Base-by-base conservation (phyloP, 768 basidiomycete genomes). In the Pleurotus djamor region DNA sequence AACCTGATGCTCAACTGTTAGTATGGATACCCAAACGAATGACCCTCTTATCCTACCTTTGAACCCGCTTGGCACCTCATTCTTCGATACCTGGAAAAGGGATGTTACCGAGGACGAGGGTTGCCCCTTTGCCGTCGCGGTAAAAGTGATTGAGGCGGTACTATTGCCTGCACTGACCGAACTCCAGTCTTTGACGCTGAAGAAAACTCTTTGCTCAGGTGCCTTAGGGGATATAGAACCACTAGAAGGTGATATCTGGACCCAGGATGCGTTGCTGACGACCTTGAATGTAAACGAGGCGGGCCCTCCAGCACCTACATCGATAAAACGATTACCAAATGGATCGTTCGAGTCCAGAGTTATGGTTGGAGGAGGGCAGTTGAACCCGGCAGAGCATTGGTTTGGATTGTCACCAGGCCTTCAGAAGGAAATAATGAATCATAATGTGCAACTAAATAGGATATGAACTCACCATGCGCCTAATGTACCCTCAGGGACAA, bases 371-470 rank as follows among this genome's bases (percentile, higher is more conserved):
- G 74, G 70, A 0, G 75, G 75, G 65, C 83, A 84, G 66, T 69
- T 77, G 73, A 82, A 84, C 12, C 73, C 73, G 48, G 67, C 66
- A 0, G 66, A 73, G 64, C 87, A 90, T 60, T 89, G 80, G 69
- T 80, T 78, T 38, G 71, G 72, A 64, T 88, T 86, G 70, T 88
- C 88, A 38, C 88, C 87, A 0, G 88, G 88, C 85, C 84, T 86
- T 48, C 6, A 45, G 38, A 50, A 13, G 14, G 7, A 7, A 33
- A 21, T 10, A 37, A 38, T 4, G 28, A 50, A 2, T 57, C 33
- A 43, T 12, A 33, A 14, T 44, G 9, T 56, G 36, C 17, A 35
- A 17, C n/a, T 32, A 14, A 7, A 48, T 35, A 12, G 16, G 6
- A 45, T 17, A 48, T 13, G 37, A 52, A 58, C 73, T 45, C 61